Base-by-base conservation (phyloP, 306 rosid species). In the Quercus bicolor region DNA sequence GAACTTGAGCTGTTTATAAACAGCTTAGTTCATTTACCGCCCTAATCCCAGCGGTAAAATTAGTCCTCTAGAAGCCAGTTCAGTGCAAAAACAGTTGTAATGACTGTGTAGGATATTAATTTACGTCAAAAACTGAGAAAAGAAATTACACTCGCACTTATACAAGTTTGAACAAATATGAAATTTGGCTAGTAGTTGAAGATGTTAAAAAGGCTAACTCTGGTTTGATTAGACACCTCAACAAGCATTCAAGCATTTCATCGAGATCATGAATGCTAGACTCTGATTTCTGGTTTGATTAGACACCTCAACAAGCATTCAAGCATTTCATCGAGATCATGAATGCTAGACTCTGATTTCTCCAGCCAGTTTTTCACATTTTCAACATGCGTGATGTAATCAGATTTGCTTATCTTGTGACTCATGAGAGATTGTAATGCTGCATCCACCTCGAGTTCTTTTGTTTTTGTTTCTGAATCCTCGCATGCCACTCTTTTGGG, bases 361-460 rank as follows among this genome's bases (percentile, higher is more conserved):
- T 74, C 55, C 54, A 57, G 55, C 56, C 14, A 34, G 62, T 14
- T 74, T 15, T 74, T 68, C 55, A 74, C 5, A n/a, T 21, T 40
- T 14, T 21, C 48, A 33, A 65, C 71, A 3, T 31, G 14, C 51
- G 19, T 74, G 26, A 21, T 34, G 12, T 19, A 14, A n/a, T 56
- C 55, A 5, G 18, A 57, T 56, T 34, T 74, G 3, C 45, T 55
- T 15, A 24, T 52, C 62, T 26, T 72, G 56, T 23, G 45, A 26
- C 26, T n/a, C 40, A 28, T 26, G 51, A 56, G 16, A 23, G 19
- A 0, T 5, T 40, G 24, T 48, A 20, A 28, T 19, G 64, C 61
- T 16, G 54, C 53, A n/a, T 74, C 69, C 11, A 74, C 54, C 79
- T 78, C 61, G 70, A 86, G 83, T 60, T 86, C 83, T 52, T 83